phyloP scores from a whole-genome alignment of 1,139 yeast genomes.

The Yamadazyma mexicana region DNA sequence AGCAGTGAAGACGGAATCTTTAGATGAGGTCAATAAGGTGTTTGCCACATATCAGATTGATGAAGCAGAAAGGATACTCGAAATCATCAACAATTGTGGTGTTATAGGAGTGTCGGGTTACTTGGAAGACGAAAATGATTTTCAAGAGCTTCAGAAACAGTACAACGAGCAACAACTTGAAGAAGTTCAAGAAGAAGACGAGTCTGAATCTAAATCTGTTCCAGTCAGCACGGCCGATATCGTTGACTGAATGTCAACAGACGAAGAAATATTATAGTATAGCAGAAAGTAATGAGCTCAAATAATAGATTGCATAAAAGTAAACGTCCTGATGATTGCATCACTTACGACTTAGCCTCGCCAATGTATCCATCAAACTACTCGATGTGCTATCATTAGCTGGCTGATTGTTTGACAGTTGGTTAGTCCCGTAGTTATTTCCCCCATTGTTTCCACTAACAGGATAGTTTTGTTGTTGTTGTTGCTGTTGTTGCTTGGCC shows the following conservation, averaged over 20 bases:
- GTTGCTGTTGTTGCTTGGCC: slow-evolving; percentile 21
- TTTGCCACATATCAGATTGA: slow-evolving; percentile 74
- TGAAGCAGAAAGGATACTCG: slow-evolving; percentile 79
- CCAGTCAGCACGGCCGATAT: slow-evolving; percentile 22
- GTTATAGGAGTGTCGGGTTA: slow-evolving; percentile 80
- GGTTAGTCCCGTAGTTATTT: no score
- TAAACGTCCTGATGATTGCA: not conserved
- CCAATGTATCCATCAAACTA: slow-evolving; percentile 29
- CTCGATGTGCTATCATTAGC: not conserved
- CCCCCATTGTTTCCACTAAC: no score
- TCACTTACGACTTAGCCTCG: slow-evolving; percentile 29
- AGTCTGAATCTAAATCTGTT: no score
- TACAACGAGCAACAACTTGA: slow-evolving; percentile 33
- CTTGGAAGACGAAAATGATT: slow-evolving; percentile 73
- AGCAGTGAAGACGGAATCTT: slow-evolving; percentile 69
- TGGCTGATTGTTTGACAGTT: not conserved
- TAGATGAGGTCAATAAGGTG: slow-evolving; percentile 82
- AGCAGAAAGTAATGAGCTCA: not conserved
- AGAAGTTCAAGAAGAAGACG: slow-evolving; percentile 13
- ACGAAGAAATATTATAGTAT: not conserved
- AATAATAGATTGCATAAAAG: not conserved
- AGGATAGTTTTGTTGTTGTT: slow-evolving; percentile 8
- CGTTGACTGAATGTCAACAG: slow-evolving; percentile 20
- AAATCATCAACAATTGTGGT: slow-evolving; percentile 74
- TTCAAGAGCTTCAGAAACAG: slow-evolving; percentile 57